phyloP scores from a whole-genome alignment of 2,329 filamentous ascomycete species.

The Clonostachys sp. region DNA sequence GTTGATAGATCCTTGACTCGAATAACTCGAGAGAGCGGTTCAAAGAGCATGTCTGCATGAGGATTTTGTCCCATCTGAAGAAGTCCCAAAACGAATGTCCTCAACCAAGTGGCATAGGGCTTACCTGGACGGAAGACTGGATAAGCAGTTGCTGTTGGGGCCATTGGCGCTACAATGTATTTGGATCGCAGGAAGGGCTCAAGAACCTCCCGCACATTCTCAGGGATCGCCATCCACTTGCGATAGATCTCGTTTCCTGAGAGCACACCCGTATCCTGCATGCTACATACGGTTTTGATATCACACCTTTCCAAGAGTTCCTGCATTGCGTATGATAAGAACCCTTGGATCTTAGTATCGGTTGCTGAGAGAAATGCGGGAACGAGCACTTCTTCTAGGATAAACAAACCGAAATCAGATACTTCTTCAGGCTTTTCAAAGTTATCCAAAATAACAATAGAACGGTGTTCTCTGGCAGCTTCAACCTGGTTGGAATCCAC shows the following conservation, averaged over 20 bases:
- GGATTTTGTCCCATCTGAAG: slow-evolving; percentile 71
- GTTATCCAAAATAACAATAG: slow-evolving; percentile 85
- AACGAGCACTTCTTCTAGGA: slow-evolving; percentile 83
- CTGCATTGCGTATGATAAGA: slow-evolving; percentile 92
- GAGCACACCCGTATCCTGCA: slow-evolving; percentile 27
- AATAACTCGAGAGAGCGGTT: slow-evolving; percentile 76
- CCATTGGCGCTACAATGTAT: slow-evolving; percentile 67
- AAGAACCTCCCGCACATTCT: slow-evolving; percentile 74
- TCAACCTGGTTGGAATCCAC: slow-evolving; percentile 90
- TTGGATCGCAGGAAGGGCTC: slow-evolving; percentile 82
- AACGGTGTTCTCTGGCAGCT: slow-evolving; percentile 67
- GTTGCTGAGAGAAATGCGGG: slow-evolving; percentile 88
- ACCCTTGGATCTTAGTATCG: slow-evolving; percentile 83
- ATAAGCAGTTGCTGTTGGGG: slow-evolving; percentile 56
- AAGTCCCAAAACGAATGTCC: slow-evolving; percentile 75
- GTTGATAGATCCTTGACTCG: slow-evolving; percentile 82
- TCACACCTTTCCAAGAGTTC: slow-evolving; percentile 76
- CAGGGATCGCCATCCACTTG: slow-evolving; percentile 76
- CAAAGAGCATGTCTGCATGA: slow-evolving; percentile 74
- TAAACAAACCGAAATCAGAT: slow-evolving; percentile 78
- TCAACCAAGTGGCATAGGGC: slow-evolving; percentile 77
- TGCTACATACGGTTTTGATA: slow-evolving; percentile 54
- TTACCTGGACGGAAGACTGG: slow-evolving; percentile 70
- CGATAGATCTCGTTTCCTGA: slow-evolving; percentile 58
- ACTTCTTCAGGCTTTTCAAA: slow-evolving; percentile 76